These are phyloP conservation scores for Gleditsia sinensis DNA, from an alignment of 306 rosid genomes.

Conservation along the genomic window DNA sequence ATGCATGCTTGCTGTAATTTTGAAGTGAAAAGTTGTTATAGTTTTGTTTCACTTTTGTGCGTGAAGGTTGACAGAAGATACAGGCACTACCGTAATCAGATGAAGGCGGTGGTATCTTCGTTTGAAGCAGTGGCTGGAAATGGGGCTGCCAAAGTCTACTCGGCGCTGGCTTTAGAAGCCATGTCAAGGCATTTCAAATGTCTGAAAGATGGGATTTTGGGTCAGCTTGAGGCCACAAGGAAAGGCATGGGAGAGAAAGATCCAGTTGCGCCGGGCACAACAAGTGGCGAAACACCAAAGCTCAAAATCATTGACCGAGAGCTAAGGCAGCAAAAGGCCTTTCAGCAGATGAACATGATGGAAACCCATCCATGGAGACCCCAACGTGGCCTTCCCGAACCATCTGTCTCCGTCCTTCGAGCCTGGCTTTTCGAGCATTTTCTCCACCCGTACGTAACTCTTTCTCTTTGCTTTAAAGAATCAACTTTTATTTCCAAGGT, in stretches of 20 bases:
- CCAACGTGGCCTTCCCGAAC: slow-evolving; percentile 95
- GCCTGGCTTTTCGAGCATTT: slow-evolving; percentile 99
- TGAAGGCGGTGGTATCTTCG: slow-evolving; percentile 73
- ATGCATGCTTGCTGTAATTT: too few relatives aligned
- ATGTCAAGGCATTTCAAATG: slow-evolving; percentile 86
- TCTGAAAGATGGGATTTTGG: slow-evolving; percentile 75
- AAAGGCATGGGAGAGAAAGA: slow-evolving; percentile 87
- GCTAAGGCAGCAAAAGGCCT: slow-evolving; percentile 76
- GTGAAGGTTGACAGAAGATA: slow-evolving; percentile 80
- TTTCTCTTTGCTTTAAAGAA: slow-evolving; percentile 44
- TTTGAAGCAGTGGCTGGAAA: slow-evolving; percentile 80
- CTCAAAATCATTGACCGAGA: slow-evolving; percentile 75
- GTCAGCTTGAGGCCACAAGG: slow-evolving; percentile 61
- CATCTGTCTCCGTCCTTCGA: slow-evolving; percentile 84
- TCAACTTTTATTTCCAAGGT: slow-evolving; percentile 40
- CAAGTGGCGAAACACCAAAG: slow-evolving; percentile 83
- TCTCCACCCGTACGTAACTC: slow-evolving; percentile 84
- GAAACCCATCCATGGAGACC: slow-evolving; percentile 98
- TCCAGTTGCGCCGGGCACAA: slow-evolving; percentile 65
- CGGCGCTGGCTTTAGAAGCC: slow-evolving; percentile 76
- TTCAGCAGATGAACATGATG: slow-evolving; percentile 86
- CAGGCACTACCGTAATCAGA: slow-evolving; percentile 81
- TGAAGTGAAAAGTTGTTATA: too few relatives aligned
- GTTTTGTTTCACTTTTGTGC: neutral
- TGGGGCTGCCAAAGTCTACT: slow-evolving; percentile 76